phyloP scores from a whole-genome alignment of 495 filamentous ascomycete genomes.

The Eremomyces bilateralis region DNA sequence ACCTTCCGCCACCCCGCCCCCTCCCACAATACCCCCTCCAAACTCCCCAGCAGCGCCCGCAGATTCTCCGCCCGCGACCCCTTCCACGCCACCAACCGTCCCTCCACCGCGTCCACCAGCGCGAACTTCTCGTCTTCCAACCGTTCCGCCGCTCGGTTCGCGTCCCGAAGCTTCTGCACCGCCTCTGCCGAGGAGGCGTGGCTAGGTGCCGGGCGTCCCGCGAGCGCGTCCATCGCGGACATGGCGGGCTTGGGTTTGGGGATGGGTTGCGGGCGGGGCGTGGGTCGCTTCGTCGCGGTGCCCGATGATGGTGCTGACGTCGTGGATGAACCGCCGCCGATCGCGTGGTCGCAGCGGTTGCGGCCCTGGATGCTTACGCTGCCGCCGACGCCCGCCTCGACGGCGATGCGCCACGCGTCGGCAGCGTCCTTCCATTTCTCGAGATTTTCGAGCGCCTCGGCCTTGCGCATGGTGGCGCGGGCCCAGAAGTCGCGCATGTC shows the following conservation, averaged over 20 bases:
- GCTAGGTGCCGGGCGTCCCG: slow-evolving; percentile 18
- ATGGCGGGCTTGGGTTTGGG: slow-evolving; percentile 8
- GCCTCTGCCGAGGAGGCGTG: slow-evolving; percentile 27
- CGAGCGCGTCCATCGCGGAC: slow-evolving; percentile 12
- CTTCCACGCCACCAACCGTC: slow-evolving; percentile 54
- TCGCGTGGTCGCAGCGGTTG: slow-evolving; percentile 75
- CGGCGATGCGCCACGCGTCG: slow-evolving; percentile 55
- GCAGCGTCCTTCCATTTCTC: slow-evolving; percentile 81
- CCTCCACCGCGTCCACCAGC: slow-evolving; percentile 64
- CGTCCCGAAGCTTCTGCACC: slow-evolving; percentile 54
- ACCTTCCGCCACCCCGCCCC: slow-evolving; percentile 93
- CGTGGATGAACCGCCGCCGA: slow-evolving; percentile 32
- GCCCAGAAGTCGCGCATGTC: slow-evolving; percentile 84
- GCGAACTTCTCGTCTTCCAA: slow-evolving; percentile 85
- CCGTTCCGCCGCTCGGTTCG: slow-evolving; percentile 61
- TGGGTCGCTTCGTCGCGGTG: background rate
- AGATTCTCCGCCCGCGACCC: slow-evolving; percentile 82
- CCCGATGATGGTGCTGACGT: slow-evolving; percentile 4
- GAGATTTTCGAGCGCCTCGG: slow-evolving; percentile 85
- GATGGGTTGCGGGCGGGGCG: slow-evolving; percentile 2
- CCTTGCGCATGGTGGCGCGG: slow-evolving; percentile 83
- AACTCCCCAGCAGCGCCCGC: slow-evolving; percentile 63
- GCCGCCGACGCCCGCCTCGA: slow-evolving; percentile 68
- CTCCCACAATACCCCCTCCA: slow-evolving; percentile 81
- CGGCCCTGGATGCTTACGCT: slow-evolving; percentile 63